Conservation (phyloP, 441 rosid genomes). For the Adansonia grandidieri region DNA sequence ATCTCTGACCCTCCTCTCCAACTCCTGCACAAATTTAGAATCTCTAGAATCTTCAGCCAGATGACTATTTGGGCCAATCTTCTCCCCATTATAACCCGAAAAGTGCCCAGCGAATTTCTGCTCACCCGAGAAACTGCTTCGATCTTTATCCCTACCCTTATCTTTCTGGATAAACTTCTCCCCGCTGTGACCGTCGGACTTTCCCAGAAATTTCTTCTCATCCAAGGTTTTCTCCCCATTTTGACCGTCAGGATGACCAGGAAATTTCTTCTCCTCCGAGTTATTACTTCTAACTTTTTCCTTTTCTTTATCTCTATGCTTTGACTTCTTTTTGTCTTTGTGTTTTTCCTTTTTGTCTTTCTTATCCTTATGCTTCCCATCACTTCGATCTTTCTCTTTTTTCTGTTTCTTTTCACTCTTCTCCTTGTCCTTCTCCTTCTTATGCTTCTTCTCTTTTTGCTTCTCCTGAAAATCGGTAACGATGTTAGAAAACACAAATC, state of each 20-base stretch:
- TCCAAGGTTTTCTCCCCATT: constrained; percentile 39
- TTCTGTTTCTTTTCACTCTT: constrained; percentile 48
- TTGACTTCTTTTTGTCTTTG: constrained; percentile 48
- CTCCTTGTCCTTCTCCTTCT: constrained; percentile 50
- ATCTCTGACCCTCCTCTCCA: constrained; percentile 38
- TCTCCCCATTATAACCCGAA: constrained; percentile 37
- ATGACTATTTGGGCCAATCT: constrained; percentile 30
- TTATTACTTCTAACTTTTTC: constrained; percentile 31
- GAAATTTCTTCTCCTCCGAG: constrained; percentile 42
- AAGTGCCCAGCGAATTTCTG: constrained; percentile 35
- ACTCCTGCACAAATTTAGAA: constrained; percentile 34
- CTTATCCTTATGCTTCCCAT: constrained; percentile 51
- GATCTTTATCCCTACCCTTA: constrained; percentile 42
- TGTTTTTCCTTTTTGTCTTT: constrained; percentile 52
- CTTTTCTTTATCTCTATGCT: constrained; percentile 47
- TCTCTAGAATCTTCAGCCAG: constrained; percentile 27
- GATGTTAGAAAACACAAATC: constrained; percentile 1
- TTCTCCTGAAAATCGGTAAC: constrained; percentile 40
- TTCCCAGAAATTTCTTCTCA: constrained; percentile 35
- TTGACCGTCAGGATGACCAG: constrained; percentile 34
- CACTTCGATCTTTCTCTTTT: constrained; percentile 48
- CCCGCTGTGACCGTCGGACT: constrained; percentile 30
- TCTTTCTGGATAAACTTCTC: constrained; percentile 33
- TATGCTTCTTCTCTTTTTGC: constrained; percentile 41
- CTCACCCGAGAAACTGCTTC: constrained; percentile 40